Percentiles rank a stretch among this genome's conserved stretches.
These are phyloP conservation scores for Echites panduratus DNA, from an alignment of 257 asterid species.

Conservation along the genomic window DNA sequence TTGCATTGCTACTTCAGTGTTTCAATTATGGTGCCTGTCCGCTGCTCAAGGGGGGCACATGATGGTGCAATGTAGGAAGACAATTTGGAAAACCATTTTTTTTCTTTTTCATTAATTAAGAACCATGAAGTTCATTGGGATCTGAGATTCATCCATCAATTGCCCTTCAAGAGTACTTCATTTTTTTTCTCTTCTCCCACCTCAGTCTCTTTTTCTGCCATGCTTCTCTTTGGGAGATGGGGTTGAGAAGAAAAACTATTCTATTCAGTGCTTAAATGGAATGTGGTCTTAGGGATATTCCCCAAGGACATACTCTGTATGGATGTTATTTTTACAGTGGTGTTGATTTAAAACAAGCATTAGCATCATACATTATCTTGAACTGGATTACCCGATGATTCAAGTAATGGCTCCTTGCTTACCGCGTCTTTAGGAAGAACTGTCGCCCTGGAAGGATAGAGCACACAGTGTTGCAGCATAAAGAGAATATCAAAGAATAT, in stretches of 20 bases:
- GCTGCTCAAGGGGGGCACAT: too few relatives aligned
- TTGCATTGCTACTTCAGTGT: not conserved
- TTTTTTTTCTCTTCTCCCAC: not conserved
- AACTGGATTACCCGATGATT: conserved; percentile 30
- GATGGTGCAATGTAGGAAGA: too few relatives aligned
- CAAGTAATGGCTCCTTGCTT: conserved; percentile 51
- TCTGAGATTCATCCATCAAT: not conserved
- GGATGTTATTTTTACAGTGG: not conserved
- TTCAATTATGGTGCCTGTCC: not conserved
- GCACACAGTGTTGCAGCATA: conserved; percentile 76
- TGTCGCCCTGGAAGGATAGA: conserved; percentile 42
- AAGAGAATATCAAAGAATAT: conserved; percentile 72
- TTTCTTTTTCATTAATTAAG: not conserved
- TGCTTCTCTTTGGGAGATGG: not conserved
- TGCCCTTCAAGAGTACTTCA: not conserved
- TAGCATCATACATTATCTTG: conserved; percentile 32
- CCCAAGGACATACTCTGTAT: not conserved
- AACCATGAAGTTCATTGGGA: not conserved
- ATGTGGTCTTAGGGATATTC: not conserved
- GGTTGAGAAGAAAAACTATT: not conserved
- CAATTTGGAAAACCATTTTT: not conserved
- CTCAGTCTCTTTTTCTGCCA: not conserved
- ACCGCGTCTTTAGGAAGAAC: conserved; percentile 32
- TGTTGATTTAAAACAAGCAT: not conserved
- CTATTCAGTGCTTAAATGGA: not conserved